A percentile compares a stretch with the other conserved stretches of the same genome.
Evolutionary conservation across 257 asterid species (phyloP).

Genomic region (Lycium ferocissimum): DNA sequence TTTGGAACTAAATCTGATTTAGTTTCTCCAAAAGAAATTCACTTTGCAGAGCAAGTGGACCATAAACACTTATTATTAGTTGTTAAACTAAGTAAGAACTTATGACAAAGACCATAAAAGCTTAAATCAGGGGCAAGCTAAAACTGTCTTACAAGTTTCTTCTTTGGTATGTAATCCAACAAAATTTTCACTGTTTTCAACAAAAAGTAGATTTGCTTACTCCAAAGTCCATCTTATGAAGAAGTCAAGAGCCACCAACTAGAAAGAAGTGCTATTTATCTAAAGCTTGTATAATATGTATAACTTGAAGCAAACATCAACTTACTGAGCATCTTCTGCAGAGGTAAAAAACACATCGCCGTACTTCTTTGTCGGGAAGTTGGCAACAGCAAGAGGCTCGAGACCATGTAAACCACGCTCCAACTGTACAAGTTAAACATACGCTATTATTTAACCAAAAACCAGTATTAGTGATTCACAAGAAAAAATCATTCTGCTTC

Average conservation of each 20-base stretch:
- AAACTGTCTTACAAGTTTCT: background rate
- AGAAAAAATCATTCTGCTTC: background rate
- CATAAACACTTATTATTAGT: background rate
- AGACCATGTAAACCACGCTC: slow-evolving; percentile 82
- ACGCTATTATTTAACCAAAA: background rate
- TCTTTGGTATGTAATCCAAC: background rate
- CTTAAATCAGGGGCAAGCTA: background rate
- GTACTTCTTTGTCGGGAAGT: slow-evolving; percentile 69
- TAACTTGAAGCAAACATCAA: slow-evolving; percentile 27
- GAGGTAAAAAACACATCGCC: slow-evolving; percentile 63
- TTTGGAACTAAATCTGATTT: slow-evolving; percentile 9
- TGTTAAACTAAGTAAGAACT: background rate
- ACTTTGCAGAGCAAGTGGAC: background rate
- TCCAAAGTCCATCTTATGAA: background rate
- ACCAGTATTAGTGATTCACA: background rate
- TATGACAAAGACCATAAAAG: background rate
- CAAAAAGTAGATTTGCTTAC: background rate
- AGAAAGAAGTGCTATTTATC: background rate
- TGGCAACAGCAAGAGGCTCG: slow-evolving; percentile 75
- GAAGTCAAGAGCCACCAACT: slow-evolving; percentile 1
- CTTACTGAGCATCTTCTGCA: slow-evolving; percentile 79
- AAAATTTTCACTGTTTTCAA: background rate
- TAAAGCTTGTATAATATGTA: background rate
- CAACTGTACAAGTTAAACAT: slow-evolving; percentile 52
- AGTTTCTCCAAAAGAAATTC: background rate